Evolutionary conservation across 768 basidiomycete genomes (phyloP), one percentile per base, ranked within the genome.

Genomic region (Dentipellis sp.): DNA sequence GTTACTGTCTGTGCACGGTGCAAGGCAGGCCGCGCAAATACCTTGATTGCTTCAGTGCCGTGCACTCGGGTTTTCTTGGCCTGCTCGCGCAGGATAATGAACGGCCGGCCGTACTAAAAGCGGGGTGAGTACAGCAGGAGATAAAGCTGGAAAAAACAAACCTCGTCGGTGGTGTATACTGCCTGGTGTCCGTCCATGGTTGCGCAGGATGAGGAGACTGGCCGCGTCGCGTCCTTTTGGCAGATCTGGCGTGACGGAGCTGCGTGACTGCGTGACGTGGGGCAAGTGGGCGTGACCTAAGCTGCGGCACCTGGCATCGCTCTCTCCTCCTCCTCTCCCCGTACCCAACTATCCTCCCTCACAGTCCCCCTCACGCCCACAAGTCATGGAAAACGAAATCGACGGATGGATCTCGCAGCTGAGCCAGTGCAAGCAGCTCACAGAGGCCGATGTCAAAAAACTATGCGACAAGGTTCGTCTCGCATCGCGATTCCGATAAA

Each of bases 371-470:
- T 17, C 42, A 45, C 42, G 42, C 29, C 29, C 42, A 45, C 42
- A 55, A 53, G 56, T 34, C 59, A 78, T 78, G 76, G 78, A 79
- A 66, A 72, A 69, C 67, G 92, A 97, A 82, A 85, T 95, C 71
- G 94, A 98, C 76, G 82, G 78, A 58, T 97, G 97, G 97, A 94
- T 99, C 69, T 84, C 91, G 58, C 94, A 97, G 70, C 83, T 99
- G 64, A 86, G 86, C 73, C 89, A 94, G 67, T 99, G 97, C 79
- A 98, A 99, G 71, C 95, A 97, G 65, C 82, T 99, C 58, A 78
- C 90, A 59, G 97, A 99, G 74, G 78, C 80, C 10, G 94, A 99
- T 71, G 93, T 99, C 58, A 98, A 98, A 80, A 86, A 84, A 71
- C 81, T 99, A 61, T 99, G 97, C 78, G 95, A 98, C 81, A 98